Conservation (phyloP, 306 rosid genomes). For the Prunus salicina region DNA sequence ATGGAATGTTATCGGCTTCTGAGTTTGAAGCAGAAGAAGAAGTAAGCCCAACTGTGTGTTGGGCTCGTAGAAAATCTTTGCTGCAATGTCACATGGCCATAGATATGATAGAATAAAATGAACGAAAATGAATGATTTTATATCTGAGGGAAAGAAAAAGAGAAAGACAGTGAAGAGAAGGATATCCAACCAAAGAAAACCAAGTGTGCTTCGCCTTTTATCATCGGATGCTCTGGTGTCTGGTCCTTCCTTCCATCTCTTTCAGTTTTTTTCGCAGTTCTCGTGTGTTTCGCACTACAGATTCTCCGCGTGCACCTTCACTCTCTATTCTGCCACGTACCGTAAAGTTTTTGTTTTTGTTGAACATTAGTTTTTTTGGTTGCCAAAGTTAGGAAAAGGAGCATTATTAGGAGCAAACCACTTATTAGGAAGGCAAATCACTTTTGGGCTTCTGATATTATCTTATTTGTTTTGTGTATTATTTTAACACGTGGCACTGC, state of each 20-base stretch:
- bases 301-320: neutral
- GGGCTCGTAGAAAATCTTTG: conserved; percentile 17
- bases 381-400: too few species aligned
- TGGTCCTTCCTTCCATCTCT: conserved; percentile 14
- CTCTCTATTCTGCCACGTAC: neutral
- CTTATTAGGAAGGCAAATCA: too few species aligned
- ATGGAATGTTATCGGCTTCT: conserved; percentile 9
- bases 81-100: conserved; percentile 4
- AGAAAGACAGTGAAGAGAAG: conserved; percentile 8
- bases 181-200: conserved; percentile 19
- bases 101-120: neutral
- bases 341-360: neutral
- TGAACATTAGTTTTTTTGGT: too few species aligned
- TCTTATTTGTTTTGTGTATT: too few species aligned
- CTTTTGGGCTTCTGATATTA: too few species aligned
- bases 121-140: neutral
- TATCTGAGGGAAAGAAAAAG: neutral
- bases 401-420: too few species aligned
- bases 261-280: neutral
- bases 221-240: conserved; percentile 35
- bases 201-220: conserved; percentile 5
- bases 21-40: conserved; percentile 1
- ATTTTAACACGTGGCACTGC: too few species aligned
- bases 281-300: conserved; percentile 2
- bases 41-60: conserved; percentile 3